phyloP scores from a whole-genome alignment of 495 filamentous ascomycete genomes.

The Paragyromitra xinjiangensis region DNA sequence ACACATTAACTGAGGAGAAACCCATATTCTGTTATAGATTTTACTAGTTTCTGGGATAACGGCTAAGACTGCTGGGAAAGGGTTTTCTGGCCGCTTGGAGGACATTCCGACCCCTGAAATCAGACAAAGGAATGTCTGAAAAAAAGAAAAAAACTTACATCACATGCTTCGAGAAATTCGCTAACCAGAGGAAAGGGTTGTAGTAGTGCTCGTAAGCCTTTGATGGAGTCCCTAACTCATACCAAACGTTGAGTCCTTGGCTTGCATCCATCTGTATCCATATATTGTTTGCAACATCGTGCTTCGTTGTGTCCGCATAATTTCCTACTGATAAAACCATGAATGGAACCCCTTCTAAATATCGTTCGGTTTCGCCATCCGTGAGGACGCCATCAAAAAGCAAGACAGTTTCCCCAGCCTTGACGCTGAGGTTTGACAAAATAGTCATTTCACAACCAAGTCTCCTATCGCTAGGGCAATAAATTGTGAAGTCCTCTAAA shows the following conservation, averaged over 20 bases:
- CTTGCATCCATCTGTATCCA: constrained; percentile 68
- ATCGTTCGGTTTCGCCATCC: constrained; percentile 60
- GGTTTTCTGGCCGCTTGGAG: no score
- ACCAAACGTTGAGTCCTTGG: constrained; percentile 65
- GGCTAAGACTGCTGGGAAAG: no score
- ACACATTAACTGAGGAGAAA: constrained; percentile 1
- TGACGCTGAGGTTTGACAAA: constrained; percentile 63
- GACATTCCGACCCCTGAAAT: no score
- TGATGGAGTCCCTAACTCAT: constrained; percentile 66
- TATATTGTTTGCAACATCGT: constrained; percentile 64
- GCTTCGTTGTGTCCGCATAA: constrained; percentile 63
- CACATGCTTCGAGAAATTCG: constrained; percentile 71
- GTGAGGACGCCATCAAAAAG: constrained; percentile 71
- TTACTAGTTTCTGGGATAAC: no score
- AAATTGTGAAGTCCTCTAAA: constrained; percentile 65
- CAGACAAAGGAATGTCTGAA: no score
- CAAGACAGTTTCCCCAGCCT: constrained; percentile 56
- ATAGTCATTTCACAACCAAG: constrained; percentile 63
- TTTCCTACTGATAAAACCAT: constrained; percentile 69
- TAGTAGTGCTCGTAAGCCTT: constrained; percentile 68
- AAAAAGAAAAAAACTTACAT: constrained; percentile 57
- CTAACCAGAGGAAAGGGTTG: constrained; percentile 71
- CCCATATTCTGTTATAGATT: neutral
- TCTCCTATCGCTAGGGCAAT: constrained; percentile 59
- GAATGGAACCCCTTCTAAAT: constrained; percentile 67